Percentiles rank a stretch among this genome's conserved stretches.
These are phyloP conservation scores for Suhomyces wounanorum DNA, from an alignment of 1,139 yeast genomes.

Conservation along the genomic window DNA sequence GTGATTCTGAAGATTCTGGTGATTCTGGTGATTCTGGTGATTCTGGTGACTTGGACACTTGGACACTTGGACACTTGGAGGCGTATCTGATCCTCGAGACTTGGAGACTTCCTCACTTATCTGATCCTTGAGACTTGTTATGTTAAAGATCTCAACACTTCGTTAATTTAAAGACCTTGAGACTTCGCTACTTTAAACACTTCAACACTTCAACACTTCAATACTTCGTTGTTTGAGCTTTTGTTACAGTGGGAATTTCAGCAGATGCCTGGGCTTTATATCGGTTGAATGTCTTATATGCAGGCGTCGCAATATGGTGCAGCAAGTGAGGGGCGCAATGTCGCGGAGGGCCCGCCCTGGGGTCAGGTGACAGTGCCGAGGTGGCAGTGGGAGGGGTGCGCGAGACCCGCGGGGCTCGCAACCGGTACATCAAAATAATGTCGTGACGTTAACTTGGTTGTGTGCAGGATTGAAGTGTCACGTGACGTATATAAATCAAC, in stretches of 20 bases:
- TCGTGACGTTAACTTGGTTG: neutral
- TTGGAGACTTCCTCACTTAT: too few relatives aligned
- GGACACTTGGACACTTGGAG: too few relatives aligned
- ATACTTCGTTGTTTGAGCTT: too few relatives aligned
- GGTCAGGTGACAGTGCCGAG: conserved; percentile 4
- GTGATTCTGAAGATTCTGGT: too few relatives aligned
- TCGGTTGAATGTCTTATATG: neutral
- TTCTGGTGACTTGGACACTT: too few relatives aligned
- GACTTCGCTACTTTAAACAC: too few relatives aligned
- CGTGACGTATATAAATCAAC: neutral
- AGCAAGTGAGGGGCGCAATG: neutral
- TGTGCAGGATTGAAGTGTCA: neutral
- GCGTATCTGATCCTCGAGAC: too few relatives aligned
- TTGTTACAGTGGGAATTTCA: neutral
- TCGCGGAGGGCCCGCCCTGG: conserved; percentile 8
- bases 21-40: too few relatives aligned
- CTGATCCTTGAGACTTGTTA: too few relatives aligned
- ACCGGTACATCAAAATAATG: neutral
- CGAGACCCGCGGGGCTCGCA: neutral
- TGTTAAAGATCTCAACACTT: too few relatives aligned
- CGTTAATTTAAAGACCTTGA: too few relatives aligned
- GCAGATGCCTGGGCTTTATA: neutral
- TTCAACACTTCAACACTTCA: too few relatives aligned
- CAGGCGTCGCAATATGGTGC: neutral
- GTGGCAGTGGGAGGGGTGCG: neutral